Base-by-base conservation (phyloP, 2,329 filamentous ascomycete species). In the Leptographium galeiforme region DNA sequence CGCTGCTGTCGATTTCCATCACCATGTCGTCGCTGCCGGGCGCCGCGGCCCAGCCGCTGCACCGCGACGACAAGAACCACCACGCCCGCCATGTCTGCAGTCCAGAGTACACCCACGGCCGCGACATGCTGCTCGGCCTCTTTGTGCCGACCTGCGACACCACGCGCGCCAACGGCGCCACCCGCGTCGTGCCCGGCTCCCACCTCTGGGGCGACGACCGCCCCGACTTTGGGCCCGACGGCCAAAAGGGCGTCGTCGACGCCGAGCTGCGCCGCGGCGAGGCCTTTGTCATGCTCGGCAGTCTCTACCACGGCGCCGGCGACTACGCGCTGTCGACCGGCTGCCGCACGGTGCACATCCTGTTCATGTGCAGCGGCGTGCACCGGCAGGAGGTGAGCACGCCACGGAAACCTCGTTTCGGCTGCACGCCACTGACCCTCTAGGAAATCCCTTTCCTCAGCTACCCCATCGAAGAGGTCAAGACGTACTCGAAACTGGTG, bases 41-140 rank as follows among this genome's bases (percentile, higher is more conserved):
- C 7, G 19, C 52, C 6, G 6, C 33, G n/a, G 30, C 52, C 10
- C 52, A 53, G 40, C 8, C 19, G 38, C 47, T 53, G 2, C 52
- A 53, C 41, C 52, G 52, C 39, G 52, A 53, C 52, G 52, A 53
- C 52, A 53, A 53, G 52, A 53, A 53, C 41, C 52, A 53, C 47
- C 47, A 53, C 18, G 52, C 52, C 8, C 46, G 47, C 2, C 52
- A 53, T 41, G 7, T 32, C n/a, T n/a, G n/a, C n/a, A n/a, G n/a
- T n/a, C n/a, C n/a, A 3, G 1, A 12, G 8, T 53, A 53, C 47
- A 46, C 19, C 7, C 18, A 18, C n/a, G 47, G 52, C 39, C 52
- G 52, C 32, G 52, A 53, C 34, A 46, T 53, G 52, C 52, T 53
- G 2, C 41, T 53, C 14, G 52, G 52, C 13, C 47, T 53, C 8